Conservation (phyloP, 331 rosid species). For the Acacia pycnantha region DNA sequence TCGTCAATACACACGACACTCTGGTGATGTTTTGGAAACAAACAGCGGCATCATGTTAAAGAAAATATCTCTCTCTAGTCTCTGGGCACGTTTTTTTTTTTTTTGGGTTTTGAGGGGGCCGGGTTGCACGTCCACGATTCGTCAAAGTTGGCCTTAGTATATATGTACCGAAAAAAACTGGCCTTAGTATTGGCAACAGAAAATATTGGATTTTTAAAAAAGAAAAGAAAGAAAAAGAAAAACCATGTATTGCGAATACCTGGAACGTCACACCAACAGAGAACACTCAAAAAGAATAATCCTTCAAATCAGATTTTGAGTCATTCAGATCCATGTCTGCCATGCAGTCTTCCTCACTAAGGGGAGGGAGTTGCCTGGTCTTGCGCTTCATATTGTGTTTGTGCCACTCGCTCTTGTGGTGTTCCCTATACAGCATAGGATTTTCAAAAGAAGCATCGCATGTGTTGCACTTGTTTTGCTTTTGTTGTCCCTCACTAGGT, state of each 20-base stretch:
- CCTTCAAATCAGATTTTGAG: conserved; percentile 73
- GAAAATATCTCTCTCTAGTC: no score
- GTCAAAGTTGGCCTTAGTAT: no score
- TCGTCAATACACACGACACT: no score
- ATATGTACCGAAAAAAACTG: not conserved
- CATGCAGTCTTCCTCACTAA: conserved; percentile 74
- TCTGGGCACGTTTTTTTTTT: no score
- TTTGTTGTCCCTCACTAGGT: conserved; percentile 48
- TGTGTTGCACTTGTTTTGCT: conserved; percentile 71
- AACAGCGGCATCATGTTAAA: no score
- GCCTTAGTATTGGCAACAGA: not conserved
- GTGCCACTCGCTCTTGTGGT: conserved; percentile 94
- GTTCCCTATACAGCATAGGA: conserved; percentile 71
- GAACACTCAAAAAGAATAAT: conserved; percentile 65
- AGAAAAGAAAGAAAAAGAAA: not conserved
- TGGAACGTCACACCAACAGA: not conserved
- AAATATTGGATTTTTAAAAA: not conserved
- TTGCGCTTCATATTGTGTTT: conserved; percentile 86
- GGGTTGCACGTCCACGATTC: no score
- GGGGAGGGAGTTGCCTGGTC: conserved; percentile 77
- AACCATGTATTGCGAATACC: not conserved
- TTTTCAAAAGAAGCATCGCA: conserved; percentile 62
- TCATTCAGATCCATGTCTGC: conserved; percentile 65
- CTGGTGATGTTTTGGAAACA: no score
- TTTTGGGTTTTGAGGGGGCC: no score